phyloP scores from a whole-genome alignment of 1,284 basidiomycete genomes.

The Cerioporus squamosus region DNA sequence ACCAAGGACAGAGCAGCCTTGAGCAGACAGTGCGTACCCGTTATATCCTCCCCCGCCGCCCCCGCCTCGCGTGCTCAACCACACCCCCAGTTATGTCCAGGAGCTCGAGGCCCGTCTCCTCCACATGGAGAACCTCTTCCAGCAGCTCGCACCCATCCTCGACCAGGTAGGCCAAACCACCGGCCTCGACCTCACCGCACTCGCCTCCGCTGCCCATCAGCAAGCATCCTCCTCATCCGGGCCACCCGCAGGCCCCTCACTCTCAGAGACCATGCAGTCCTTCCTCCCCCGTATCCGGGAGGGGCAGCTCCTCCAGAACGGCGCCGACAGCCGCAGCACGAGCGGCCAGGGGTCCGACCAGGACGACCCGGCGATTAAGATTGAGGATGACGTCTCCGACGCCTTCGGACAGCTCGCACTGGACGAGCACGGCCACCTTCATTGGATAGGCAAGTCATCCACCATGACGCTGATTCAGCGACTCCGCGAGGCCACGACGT shows the following conservation, averaged over 20 bases:
- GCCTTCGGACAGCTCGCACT: constrained; percentile 85
- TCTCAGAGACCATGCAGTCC: constrained; percentile 30
- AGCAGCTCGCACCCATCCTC: constrained; percentile 76
- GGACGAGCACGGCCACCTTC: constrained; percentile 88
- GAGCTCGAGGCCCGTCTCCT: constrained; percentile 83
- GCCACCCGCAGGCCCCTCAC: constrained; percentile 11
- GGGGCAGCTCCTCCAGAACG: constrained; percentile 31
- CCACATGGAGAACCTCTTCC: constrained; percentile 82
- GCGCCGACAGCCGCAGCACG: constrained; percentile 38
- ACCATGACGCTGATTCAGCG: constrained; percentile 91
- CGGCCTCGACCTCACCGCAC: constrained; percentile 42
- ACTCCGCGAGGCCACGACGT: constrained; percentile 76
- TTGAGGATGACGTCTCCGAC: constrained; percentile 74
- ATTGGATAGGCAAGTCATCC: constrained; percentile 91
- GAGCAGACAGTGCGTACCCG: constrained; percentile 74
- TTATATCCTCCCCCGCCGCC: constrained; percentile 17
- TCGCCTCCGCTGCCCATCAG: constrained; percentile 32
- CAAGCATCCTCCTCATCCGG: constrained; percentile 29
- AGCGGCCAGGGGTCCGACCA: constrained; percentile 34
- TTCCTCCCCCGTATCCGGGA: constrained; percentile 34
- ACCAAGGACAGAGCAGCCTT: constrained; percentile 85
- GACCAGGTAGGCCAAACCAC: constrained; percentile 61
- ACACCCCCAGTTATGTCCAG: constrained; percentile 73
- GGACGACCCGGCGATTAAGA: constrained; percentile 42
- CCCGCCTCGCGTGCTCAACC: constrained; percentile 17